A percentile compares a stretch with the other conserved stretches of the same genome.
Conservation (phyloP, 2,329 filamentous ascomycete species). For the Penicillium frequentans region DNA sequence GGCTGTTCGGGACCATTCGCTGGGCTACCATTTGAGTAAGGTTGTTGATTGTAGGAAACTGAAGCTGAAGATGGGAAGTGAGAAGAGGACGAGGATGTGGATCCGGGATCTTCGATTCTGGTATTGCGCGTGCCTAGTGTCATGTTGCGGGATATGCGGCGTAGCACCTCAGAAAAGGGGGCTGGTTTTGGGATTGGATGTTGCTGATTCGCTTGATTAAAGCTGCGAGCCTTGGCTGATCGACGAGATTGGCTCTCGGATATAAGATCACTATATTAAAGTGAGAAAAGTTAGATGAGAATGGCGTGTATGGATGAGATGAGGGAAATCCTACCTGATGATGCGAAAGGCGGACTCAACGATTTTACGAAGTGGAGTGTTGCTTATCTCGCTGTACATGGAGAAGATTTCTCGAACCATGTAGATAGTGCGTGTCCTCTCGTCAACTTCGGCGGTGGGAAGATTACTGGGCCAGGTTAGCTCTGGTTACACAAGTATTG, state of each 20-base stretch:
- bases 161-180: not conserved
- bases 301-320: not conserved
- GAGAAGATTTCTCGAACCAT: conserved; percentile 1
- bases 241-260: not conserved
- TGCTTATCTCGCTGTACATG: not conserved
- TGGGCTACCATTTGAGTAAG: not conserved
- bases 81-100: not conserved
- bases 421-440: not conserved
- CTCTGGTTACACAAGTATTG: not conserved
- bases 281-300: not conserved
- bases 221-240: not conserved
- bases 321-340: not conserved
- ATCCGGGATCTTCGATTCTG: not conserved
- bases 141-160: conserved; percentile 1
- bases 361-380: not conserved
- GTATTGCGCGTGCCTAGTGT: not conserved
- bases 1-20: not conserved
- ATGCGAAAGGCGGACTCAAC: conserved; percentile 1
- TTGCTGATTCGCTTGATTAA: not conserved
- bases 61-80: not conserved
- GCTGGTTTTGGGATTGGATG: not conserved
- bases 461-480: not conserved
- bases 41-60: not conserved
- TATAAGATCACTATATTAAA: not conserved
- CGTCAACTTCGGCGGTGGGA: not conserved